Base-by-base conservation (phyloP, 148 eudicot species). In the Rhododendron vialii region DNA sequence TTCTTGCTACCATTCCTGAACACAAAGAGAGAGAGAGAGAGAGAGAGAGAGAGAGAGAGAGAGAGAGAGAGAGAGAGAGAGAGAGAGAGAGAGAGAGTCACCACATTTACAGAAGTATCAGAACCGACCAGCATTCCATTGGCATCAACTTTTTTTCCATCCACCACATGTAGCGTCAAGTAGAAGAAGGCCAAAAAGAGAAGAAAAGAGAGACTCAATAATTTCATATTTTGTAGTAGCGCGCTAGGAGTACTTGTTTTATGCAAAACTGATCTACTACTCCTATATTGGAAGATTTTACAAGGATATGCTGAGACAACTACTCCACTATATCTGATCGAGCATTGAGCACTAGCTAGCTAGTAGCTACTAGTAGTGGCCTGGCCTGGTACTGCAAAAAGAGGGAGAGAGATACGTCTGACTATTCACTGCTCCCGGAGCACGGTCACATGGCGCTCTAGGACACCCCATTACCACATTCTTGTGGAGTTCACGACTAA, bases 141-240 rank as follows among this genome's bases (percentile, higher is more conserved):
- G 71, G 90, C 50, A 41, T 24, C 26, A 50, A n/a, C 59, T 81
- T 84, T 86, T 53, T 84, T 86, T 69, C 88, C 41, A 41, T 15
- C 26, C 38, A 35, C 59, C 84, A 85, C 41, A 38, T 61, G 28
- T 17, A 78, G 18, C 38, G 79, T 77, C 36, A 74, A 43, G 59
- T 36, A 87, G 86, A 55, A 88, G 87, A 86, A 63, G 77, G 69
- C 10, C 30, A 87, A 53, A 28, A 80, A 35, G 63, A 80, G 20
- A 53, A 89, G 61, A 45, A 78, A 81, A 22, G 69, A 85, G 43
- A 36, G 17, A 48, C 73, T 55, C 47, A 85, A 63, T 74, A 35
- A 50, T 84, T 83, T 86, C 88, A 86, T 86, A 18, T 22, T 22
- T 82, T 38, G 7, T 77, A 17, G 63, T 5, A 7, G 45, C 45